Conservation (phyloP, 129 eudicot species). For the Mikania micrantha region DNA sequence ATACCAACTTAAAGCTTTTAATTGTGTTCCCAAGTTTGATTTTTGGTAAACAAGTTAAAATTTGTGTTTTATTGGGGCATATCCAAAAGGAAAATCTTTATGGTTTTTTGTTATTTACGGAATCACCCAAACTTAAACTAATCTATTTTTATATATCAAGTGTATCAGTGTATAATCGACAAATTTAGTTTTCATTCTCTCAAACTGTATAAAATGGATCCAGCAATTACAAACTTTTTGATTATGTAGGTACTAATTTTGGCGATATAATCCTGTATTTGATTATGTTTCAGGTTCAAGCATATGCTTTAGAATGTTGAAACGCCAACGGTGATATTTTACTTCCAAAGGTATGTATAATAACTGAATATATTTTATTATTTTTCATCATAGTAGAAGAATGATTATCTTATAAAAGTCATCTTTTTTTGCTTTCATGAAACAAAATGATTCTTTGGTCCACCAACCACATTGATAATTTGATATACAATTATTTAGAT, state of each 20-base stretch:
- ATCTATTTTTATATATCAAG: neutral
- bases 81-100: no score
- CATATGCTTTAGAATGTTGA: slow-evolving; percentile 22
- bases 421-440: neutral
- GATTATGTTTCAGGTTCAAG: slow-evolving; percentile 18
- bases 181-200: neutral
- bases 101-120: no score
- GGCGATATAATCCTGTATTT: neutral
- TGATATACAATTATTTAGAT: neutral
- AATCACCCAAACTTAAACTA: no score
- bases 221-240: neutral
- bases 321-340: neutral
- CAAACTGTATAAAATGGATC: neutral
- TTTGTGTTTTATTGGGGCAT: no score
- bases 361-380: neutral
- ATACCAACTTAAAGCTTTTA: neutral
- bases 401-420: neutral
- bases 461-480: neutral
- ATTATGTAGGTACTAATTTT: slow-evolving; percentile 4
- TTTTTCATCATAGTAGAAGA: neutral
- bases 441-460: neutral
- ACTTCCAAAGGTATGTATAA: slow-evolving; percentile 1
- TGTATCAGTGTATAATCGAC: neutral
- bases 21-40: neutral
- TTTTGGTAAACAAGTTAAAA: neutral